Conservation (phyloP, 371 early-diverging fungal genomes). For the Coemansia sp. region DNA sequence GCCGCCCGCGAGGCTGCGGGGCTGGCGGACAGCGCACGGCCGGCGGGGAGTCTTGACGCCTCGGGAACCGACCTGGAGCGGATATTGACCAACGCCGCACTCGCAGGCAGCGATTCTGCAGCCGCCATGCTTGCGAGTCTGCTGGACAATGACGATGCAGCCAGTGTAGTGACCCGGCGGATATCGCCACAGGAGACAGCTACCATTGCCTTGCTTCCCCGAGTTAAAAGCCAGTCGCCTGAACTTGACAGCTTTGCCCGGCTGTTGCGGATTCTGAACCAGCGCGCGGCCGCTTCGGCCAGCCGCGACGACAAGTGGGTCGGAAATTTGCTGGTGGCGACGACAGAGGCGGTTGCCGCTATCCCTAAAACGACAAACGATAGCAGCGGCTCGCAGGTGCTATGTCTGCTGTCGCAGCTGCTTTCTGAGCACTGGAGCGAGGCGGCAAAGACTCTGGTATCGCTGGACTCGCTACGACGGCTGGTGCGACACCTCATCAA, state of each 20-base stretch:
- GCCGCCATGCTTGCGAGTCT: slow-evolving; percentile 20
- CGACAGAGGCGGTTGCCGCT: background rate
- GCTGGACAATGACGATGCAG: slow-evolving; percentile 5
- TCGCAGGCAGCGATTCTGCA: slow-evolving; percentile 4
- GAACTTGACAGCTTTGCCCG: slow-evolving; percentile 4
- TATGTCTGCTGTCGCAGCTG: slow-evolving; percentile 23
- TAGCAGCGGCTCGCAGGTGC: slow-evolving; percentile 7
- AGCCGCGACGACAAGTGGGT: background rate
- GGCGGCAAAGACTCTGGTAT: background rate
- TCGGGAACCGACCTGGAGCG: background rate
- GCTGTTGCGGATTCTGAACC: slow-evolving; percentile 1
- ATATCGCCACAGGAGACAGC: background rate
- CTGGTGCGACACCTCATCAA: slow-evolving; percentile 29
- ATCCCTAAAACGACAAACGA: background rate
- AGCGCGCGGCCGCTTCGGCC: background rate
- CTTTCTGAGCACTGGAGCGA: slow-evolving; percentile 3
- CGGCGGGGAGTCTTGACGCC: background rate
- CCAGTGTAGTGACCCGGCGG: background rate
- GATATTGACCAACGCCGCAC: background rate
- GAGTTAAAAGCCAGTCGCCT: background rate
- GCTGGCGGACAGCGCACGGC: background rate
- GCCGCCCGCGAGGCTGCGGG: background rate
- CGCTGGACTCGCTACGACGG: slow-evolving; percentile 6
- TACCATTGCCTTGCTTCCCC: background rate
- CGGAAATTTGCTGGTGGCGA: background rate